Base-by-base conservation (phyloP, 1,284 basidiomycete species). In the Coniferiporia sulphurascens region DNA sequence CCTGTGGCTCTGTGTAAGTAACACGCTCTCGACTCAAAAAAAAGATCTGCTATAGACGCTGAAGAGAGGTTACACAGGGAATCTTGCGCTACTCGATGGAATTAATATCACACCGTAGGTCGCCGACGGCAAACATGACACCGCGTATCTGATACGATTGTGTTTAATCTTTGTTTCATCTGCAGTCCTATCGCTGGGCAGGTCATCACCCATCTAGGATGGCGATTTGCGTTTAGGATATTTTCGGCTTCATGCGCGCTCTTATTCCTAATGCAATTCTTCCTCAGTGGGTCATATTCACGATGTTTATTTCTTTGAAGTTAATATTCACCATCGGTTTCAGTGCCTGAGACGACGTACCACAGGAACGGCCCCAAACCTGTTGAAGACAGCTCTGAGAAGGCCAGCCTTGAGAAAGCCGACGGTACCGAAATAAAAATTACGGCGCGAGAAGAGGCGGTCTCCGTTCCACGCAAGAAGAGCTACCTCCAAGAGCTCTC, bases 21-120 rank as follows among this genome's bases (percentile, higher is more conserved):
- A 22, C 21, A 22, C 22, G 32, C 22, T 12, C n/a, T n/a, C 13
- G 3, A 43, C n/a, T 12, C 43, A 17, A 38, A 13, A 17, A 38
- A 13, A n/a, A 15, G 36, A 21, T 27, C 7, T 12, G 27, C 8
- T 22, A 4, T 27, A n/a, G 27, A 17, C 12, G 13, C 48, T 3
- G 49, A 9, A n/a, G 22, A 36, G 38, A 22, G 12, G 17, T 12
- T 27, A n/a, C 38, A 65, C 38, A 65, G 65, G 65, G 64, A 65
- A 65, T 46, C 58, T 66, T n/a, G 65, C 66, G 1, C 36, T 67
- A 21, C 52, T 65, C 17, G 60, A 65, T 56, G 66, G 66, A 32
- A 65, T 66, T 48, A 65, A 66, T 45, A 63, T 67, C 48, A 64
- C 66, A 6, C 63, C 64, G 64, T 65, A 55, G 46, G 64, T 60